These are phyloP conservation scores for Scedosporium apiospermum DNA, from an alignment of 2,329 filamentous ascomycete genomes.

Conservation along the genomic window DNA sequence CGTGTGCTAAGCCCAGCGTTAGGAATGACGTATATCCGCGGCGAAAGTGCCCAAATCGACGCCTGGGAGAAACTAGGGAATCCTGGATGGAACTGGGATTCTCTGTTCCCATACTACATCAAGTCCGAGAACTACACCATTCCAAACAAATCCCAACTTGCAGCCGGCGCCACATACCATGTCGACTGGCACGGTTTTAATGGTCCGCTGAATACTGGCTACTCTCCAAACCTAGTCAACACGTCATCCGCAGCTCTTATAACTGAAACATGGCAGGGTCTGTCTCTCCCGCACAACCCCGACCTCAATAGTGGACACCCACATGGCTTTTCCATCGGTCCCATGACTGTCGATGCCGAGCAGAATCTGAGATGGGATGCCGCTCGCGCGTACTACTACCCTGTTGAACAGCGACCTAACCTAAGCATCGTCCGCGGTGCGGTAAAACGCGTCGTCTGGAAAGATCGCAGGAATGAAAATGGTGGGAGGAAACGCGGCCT, in stretches of 20 bases:
- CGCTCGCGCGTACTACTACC: constrained; percentile 30
- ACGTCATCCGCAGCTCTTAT: constrained; percentile 18
- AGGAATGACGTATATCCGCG: constrained; percentile 38
- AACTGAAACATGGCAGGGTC: constrained; percentile 25
- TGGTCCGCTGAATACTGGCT: constrained; percentile 17
- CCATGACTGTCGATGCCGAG: constrained; percentile 34
- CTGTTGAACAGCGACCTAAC: constrained; percentile 28
- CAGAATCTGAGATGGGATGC: constrained; percentile 38
- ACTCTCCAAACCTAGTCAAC: constrained; percentile 30
- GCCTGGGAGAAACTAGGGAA: constrained; percentile 28
- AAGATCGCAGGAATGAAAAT: not conserved
- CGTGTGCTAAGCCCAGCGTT: not conserved
- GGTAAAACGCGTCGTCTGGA: constrained; percentile 11
- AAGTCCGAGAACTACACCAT: constrained; percentile 19
- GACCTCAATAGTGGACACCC: constrained; percentile 38
- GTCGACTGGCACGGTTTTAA: constrained; percentile 19
- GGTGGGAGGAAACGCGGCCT: constrained; percentile 10
- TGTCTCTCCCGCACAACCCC: constrained; percentile 26
- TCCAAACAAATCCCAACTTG: constrained; percentile 17
- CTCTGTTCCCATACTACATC: constrained; percentile 22
- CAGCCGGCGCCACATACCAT: constrained; percentile 23
- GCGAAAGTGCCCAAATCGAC: constrained; percentile 27
- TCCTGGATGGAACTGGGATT: constrained; percentile 24
- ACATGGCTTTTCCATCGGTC: constrained; percentile 38
- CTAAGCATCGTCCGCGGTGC: constrained; percentile 21